A percentile compares a stretch with the other conserved stretches of the same genome.
Conservation (phyloP, 2,329 filamentous ascomycete species). For the Colletotrichum costaricense region DNA sequence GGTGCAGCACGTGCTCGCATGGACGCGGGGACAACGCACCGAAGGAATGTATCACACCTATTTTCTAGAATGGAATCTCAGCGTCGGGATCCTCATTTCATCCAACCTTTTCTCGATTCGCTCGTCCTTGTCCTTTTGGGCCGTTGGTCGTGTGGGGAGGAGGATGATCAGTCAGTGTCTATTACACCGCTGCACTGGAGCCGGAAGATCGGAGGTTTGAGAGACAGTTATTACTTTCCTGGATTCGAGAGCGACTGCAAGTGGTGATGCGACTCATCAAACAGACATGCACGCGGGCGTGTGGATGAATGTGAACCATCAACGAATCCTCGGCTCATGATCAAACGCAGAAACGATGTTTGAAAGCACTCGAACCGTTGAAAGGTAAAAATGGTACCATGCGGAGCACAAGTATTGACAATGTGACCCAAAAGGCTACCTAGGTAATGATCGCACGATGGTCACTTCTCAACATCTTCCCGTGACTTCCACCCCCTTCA, state of each 20-base stretch:
- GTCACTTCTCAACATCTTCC: not conserved
- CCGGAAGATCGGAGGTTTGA: not conserved
- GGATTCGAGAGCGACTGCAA: not conserved
- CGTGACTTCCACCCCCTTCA: not conserved
- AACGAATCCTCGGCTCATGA: not conserved
- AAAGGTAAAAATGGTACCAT: not conserved
- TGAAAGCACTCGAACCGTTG: not conserved
- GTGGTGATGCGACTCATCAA: not conserved
- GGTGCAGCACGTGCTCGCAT: conserved; percentile 14
- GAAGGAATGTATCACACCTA: not conserved
- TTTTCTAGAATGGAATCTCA: not conserved
- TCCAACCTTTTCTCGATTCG: not conserved
- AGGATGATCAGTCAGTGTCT: not conserved
- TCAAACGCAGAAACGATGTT: not conserved
- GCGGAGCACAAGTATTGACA: not conserved
- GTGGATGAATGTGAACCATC: not conserved
- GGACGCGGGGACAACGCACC: conserved; percentile 17
- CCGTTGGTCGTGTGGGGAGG: conserved; percentile 4
- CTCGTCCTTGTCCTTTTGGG: not conserved
- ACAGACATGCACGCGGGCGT: not conserved
- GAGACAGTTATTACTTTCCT: not conserved
- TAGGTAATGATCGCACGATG: not conserved
- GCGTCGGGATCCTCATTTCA: conserved; percentile 4
- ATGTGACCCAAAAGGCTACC: not conserved
- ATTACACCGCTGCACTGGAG: conserved; percentile 11